A percentile compares a stretch with the other conserved stretches of the same genome.
Conservation (phyloP, 768 basidiomycete genomes). For the Tubosaeta brunneosetosa region DNA sequence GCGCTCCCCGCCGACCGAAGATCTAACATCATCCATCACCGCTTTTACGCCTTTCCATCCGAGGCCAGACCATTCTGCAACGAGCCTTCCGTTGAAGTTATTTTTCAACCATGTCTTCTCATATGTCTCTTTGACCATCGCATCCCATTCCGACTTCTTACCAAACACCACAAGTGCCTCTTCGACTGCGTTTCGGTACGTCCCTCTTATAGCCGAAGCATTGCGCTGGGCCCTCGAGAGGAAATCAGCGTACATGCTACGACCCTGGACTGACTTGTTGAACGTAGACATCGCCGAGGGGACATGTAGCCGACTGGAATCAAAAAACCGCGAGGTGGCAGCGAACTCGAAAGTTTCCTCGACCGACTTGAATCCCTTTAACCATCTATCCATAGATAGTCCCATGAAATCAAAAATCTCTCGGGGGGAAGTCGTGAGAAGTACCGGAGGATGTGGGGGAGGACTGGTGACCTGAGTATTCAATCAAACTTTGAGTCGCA, state of each 20-base stretch:
- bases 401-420: constrained; percentile 54
- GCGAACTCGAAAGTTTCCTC: constrained; percentile 57
- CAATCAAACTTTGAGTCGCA: constrained; percentile 12
- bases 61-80: constrained; percentile 53
- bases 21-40: constrained; percentile 50
- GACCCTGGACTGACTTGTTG: constrained; percentile 40
- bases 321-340: constrained; percentile 49
- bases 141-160: constrained; percentile 46
- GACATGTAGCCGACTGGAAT: constrained; percentile 35
- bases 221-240: constrained; percentile 42
- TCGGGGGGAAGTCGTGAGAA: constrained; percentile 47
- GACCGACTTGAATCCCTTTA: constrained; percentile 50
- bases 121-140: constrained; percentile 27
- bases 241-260: constrained; percentile 60
- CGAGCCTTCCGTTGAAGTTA: constrained; percentile 44
- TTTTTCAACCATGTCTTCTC: constrained; percentile 34
- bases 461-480: constrained; percentile 22
- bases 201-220: constrained; percentile 6
- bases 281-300: constrained; percentile 30
- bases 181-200: constrained; percentile 26
- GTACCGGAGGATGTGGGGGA: constrained; percentile 36
- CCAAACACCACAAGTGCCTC: constrained; percentile 51
- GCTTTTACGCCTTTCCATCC: constrained; percentile 44
- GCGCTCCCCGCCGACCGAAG: constrained; percentile 42
- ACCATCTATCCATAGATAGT: constrained; percentile 48